These are phyloP conservation scores for Geotrichum klebahnii DNA, from an alignment of 1,139 yeast species.

Conservation along the genomic window DNA sequence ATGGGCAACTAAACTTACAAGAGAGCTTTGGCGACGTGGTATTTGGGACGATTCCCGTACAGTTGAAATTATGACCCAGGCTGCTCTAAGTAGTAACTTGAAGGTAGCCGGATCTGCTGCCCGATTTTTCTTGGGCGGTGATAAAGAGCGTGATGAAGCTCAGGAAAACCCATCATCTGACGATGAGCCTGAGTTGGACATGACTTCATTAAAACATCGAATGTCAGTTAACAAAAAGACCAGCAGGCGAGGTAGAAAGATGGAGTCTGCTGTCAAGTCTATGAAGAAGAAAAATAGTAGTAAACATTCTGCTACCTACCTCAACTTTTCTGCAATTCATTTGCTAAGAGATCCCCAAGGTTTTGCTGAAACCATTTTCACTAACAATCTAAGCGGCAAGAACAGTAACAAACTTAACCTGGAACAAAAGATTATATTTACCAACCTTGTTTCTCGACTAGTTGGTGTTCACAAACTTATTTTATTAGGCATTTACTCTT, in stretches of 20 bases:
- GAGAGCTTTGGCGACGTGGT: constrained; percentile 96
- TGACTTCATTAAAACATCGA: constrained; percentile 64
- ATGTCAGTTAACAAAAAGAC: constrained; percentile 80
- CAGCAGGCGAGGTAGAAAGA: constrained; percentile 70
- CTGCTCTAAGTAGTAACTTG: constrained; percentile 79
- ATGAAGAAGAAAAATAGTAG: constrained; percentile 51
- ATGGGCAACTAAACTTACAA: constrained; percentile 93
- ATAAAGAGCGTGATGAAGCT: constrained; percentile 86
- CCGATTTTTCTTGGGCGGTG: constrained; percentile 87
- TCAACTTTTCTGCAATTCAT: constrained; percentile 93
- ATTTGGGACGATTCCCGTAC: constrained; percentile 97
- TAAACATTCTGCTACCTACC: constrained; percentile 54
- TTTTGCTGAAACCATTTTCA: constrained; percentile 80
- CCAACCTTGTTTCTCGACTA: constrained; percentile 81
- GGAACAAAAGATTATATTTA: constrained; percentile 82
- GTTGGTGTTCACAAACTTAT: constrained; percentile 93
- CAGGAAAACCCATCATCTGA: constrained; percentile 72
- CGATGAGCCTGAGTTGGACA: constrained; percentile 49
- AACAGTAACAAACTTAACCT: constrained; percentile 59
- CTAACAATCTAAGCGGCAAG: constrained; percentile 64
- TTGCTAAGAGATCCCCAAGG: constrained; percentile 95
- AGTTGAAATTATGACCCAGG: constrained; percentile 94
- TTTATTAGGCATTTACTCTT: constrained; percentile 83
- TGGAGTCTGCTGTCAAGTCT: constrained; percentile 66
- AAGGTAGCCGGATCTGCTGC: constrained; percentile 91